These are phyloP conservation scores for Eutrema salsugineum DNA, from an alignment of 441 rosid species.

Conservation along the genomic window DNA sequence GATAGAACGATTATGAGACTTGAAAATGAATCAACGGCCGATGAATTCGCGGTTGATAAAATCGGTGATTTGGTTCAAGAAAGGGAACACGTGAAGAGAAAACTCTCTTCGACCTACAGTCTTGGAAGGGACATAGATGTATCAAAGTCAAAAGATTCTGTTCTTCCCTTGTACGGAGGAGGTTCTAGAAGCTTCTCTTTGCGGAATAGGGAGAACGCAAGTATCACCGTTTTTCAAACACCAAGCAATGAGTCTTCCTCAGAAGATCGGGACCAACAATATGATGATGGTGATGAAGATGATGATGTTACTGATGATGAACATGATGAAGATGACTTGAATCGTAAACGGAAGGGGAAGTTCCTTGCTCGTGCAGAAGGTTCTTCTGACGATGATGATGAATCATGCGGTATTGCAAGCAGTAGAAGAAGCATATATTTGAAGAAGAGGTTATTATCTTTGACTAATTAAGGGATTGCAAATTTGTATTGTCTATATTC, in stretches of 20 bases:
- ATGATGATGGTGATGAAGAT: constrained; percentile 7
- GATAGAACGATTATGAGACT: constrained; percentile 58
- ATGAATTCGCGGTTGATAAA: constrained; percentile 40
- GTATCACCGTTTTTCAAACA: constrained; percentile 42
- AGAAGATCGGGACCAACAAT: constrained; percentile 30
- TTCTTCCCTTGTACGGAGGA: constrained; percentile 53
- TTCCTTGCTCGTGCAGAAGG: constrained; percentile 36
- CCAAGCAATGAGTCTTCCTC: constrained; percentile 38
- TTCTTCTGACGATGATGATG: constrained; percentile 35
- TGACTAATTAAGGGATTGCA: background rate
- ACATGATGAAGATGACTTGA: constrained; percentile 26
- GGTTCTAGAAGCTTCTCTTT: constrained; percentile 55
- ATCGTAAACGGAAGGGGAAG: constrained; percentile 31
- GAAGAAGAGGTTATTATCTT: constrained; percentile 41
- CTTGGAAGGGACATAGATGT: constrained; percentile 57
- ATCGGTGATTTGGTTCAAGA: constrained; percentile 51
- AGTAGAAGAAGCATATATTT: constrained; percentile 35
- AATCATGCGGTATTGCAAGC: constrained; percentile 29
- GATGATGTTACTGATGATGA: constrained; percentile 25
- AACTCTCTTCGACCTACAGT: constrained; percentile 82
- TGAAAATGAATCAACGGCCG: constrained; percentile 39
- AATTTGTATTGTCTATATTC: background rate
- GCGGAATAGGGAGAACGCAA: constrained; percentile 43
- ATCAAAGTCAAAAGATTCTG: constrained; percentile 25
- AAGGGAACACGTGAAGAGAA: constrained; percentile 55